phyloP scores from a whole-genome alignment of 495 filamentous ascomycete species.

The Neurospora sp. region DNA sequence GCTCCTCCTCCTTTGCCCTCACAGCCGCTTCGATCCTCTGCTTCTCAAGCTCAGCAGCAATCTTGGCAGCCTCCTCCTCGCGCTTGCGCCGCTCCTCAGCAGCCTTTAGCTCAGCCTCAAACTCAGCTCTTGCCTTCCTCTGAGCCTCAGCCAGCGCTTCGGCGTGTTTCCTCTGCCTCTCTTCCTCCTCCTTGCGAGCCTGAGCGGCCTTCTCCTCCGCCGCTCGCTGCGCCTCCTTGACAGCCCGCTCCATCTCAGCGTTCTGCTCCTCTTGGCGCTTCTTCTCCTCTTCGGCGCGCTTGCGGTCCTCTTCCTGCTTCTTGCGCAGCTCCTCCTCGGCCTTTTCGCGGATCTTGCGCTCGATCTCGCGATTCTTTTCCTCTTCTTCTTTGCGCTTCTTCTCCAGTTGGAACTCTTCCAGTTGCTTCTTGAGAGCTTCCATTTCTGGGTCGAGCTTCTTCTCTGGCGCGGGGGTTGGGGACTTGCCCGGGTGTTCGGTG shows the following conservation, averaged over 20 bases:
- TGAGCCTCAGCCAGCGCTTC: constrained; percentile 9
- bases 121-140: constrained; percentile 24
- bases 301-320: constrained; percentile 27
- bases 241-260: constrained; percentile 25
- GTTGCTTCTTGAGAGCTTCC: constrained; percentile 30
- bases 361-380: constrained; percentile 33
- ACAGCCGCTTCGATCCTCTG: constrained; percentile 26
- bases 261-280: constrained; percentile 22
- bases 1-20: constrained; percentile 17
- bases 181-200: constrained; percentile 27
- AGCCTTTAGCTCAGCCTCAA: constrained; percentile 32
- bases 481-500: constrained; percentile 25
- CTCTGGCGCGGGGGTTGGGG: constrained; percentile 30
- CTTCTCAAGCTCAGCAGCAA: constrained; percentile 9
- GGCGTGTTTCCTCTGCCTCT: constrained; percentile 22
- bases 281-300: constrained; percentile 24
- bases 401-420: constrained; percentile 28
- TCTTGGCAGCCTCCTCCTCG: constrained; percentile 10
- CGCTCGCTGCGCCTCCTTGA: constrained; percentile 31
- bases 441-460: constrained; percentile 36
- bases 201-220: constrained; percentile 33
- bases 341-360: constrained; percentile 35
- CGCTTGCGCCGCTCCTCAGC: constrained; percentile 31
- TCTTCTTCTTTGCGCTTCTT: constrained; percentile 24
- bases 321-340: constrained; percentile 29